Conservation (phyloP, 257 asterid species). For the Linderniella brevidens region DNA sequence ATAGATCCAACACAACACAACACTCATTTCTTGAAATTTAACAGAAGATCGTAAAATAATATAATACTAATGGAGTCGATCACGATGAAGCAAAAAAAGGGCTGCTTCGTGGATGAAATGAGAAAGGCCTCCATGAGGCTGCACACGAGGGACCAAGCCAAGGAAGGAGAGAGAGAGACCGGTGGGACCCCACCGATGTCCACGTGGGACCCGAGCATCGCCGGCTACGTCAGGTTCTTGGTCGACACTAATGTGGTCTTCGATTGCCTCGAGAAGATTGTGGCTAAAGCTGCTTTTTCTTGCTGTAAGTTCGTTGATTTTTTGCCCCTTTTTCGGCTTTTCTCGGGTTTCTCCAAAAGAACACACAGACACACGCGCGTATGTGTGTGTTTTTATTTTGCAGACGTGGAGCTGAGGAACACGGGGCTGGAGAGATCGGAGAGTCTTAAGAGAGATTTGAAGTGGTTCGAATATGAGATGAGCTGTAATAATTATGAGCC, state of each 20-base stretch:
- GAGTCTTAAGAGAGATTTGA: not conserved
- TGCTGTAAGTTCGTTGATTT: too few relatives aligned
- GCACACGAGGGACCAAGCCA: not conserved
- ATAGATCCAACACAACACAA: too few relatives aligned
- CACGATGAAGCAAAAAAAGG: too few relatives aligned
- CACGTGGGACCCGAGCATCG: not conserved
- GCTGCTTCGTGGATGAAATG: not conserved
- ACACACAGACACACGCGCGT: too few relatives aligned
- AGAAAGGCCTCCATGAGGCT: not conserved
- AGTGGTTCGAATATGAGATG: not conserved
- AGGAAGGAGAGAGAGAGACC: not conserved
- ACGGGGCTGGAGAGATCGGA: not conserved
- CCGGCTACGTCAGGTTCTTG: not conserved
- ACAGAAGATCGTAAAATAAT: too few relatives aligned
- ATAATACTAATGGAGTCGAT: too few relatives aligned
- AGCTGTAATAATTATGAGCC: not conserved
- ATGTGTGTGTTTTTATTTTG: not conserved
- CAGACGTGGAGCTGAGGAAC: not conserved
- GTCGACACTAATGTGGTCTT: not conserved
- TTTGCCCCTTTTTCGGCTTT: too few relatives aligned
- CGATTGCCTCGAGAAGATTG: not conserved
- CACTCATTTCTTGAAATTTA: too few relatives aligned
- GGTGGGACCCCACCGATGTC: not conserved
- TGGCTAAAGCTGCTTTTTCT: not conserved
- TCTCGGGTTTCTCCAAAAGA: too few relatives aligned